phyloP scores from a whole-genome alignment of 202 grass and related monocot genomes.

The Alloteropsis angusta region DNA sequence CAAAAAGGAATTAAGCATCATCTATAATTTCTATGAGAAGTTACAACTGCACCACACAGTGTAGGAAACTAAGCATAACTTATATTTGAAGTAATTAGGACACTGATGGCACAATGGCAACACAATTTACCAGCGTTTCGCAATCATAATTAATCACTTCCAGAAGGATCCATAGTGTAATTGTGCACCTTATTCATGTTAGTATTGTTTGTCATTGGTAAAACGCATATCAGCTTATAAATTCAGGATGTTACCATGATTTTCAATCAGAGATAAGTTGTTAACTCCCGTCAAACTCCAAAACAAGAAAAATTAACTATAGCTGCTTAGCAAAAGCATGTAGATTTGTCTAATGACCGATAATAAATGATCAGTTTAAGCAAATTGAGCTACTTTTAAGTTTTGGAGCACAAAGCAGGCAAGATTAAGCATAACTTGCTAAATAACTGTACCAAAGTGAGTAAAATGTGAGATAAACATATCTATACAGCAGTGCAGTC shows the following conservation, averaged over 20 bases:
- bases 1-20: not conserved
- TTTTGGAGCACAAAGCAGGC: not conserved
- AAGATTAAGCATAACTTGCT: not conserved
- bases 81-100: not conserved
- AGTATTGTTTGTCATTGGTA: not conserved
- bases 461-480: not conserved
- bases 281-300: not conserved
- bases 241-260: not conserved
- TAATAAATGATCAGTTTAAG: not conserved
- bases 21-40: not conserved
- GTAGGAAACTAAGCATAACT: not conserved
- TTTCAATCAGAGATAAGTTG: not conserved
- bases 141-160: not conserved
- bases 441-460: not conserved
- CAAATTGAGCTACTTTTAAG: not conserved
- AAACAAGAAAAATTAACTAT: not conserved
- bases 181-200: not conserved
- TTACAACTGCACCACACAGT: not conserved
- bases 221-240: not conserved
- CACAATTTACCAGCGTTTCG: not conserved
- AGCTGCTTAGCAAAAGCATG: not conserved
- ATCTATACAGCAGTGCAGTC: not conserved
- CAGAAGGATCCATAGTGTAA: not conserved
- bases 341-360: not conserved
- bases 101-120: slow-evolving; percentile 2